phyloP scores from a whole-genome alignment of 2,329 filamentous ascomycete genomes.

The Cadophora gregata region DNA sequence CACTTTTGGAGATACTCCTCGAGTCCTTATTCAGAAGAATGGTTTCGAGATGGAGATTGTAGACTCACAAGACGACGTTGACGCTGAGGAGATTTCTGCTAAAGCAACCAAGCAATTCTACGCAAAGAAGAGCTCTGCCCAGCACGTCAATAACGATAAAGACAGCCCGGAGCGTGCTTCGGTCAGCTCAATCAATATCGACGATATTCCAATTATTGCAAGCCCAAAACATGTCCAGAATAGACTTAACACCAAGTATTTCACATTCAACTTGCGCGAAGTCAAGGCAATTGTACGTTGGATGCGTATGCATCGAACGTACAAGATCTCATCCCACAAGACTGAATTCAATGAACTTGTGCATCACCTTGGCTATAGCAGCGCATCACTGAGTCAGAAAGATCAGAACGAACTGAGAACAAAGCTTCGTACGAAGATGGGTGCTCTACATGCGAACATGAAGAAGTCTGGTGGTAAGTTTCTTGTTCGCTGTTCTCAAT shows the following conservation, averaged over 20 bases:
- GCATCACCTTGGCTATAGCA: constrained; percentile 11
- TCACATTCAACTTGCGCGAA: background rate
- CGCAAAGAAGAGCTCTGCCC: background rate
- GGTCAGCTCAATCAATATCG: background rate
- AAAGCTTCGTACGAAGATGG: constrained; percentile 11
- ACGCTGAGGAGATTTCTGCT: background rate
- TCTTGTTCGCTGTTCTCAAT: background rate
- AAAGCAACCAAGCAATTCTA: background rate
- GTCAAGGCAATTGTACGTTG: constrained; percentile 12
- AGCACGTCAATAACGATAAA: background rate
- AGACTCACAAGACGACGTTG: constrained; percentile 5
- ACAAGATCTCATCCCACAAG: background rate
- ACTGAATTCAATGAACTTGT: constrained; percentile 9
- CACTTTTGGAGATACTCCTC: background rate
- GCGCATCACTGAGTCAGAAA: background rate
- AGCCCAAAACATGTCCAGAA: background rate
- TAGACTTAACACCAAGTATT: background rate
- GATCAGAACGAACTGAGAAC: background rate
- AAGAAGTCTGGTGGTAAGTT: constrained; percentile 6
- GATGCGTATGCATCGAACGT: constrained; percentile 11
- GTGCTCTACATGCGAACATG: background rate
- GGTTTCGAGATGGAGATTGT: background rate
- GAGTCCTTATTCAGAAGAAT: background rate
- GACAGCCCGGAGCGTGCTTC: background rate
- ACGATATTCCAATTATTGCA: background rate